Percentiles rank a stretch among this genome's conserved stretches.
Evolutionary conservation across 306 rosid genomes (phyloP).

Genomic region (Casuarina glauca): DNA sequence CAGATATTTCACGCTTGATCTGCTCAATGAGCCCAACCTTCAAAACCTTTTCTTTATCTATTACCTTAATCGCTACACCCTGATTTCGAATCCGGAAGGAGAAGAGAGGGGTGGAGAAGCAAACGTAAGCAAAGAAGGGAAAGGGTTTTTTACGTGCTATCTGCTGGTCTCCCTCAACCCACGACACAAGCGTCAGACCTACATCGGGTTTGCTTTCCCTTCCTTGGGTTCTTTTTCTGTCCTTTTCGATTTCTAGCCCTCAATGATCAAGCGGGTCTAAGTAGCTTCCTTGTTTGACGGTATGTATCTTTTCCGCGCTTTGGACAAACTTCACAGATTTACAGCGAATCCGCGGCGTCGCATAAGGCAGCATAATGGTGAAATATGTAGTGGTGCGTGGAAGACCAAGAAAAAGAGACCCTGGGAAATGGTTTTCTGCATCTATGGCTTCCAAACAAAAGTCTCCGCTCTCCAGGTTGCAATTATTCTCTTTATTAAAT

Average conservation of each 20-base stretch:
- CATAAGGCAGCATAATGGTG: slow-evolving; percentile 95
- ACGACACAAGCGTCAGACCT: slow-evolving; percentile 85
- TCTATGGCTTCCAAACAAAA: slow-evolving; percentile 88
- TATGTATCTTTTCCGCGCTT: slow-evolving; percentile 17
- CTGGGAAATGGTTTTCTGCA: slow-evolving; percentile 96
- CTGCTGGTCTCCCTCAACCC: slow-evolving; percentile 77
- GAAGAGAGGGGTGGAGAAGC: slow-evolving; percentile 30
- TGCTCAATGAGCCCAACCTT: slow-evolving; percentile 60
- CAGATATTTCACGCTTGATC: slow-evolving; percentile 68
- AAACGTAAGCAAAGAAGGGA: slow-evolving; percentile 16
- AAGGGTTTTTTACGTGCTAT: slow-evolving; percentile 81
- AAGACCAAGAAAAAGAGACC: slow-evolving; percentile 81
- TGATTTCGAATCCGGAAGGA: slow-evolving; percentile 38
- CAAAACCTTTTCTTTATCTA: slow-evolving; percentile 69
- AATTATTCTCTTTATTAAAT: no score
- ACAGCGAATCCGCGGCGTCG: slow-evolving; percentile 89
- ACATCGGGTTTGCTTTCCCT: slow-evolving; percentile 59
- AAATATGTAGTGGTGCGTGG: slow-evolving; percentile 82
- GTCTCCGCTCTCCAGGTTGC: slow-evolving; percentile 93
- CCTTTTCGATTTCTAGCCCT: not conserved
- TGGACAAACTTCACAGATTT: slow-evolving; percentile 49
- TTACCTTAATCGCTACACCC: slow-evolving; percentile 75
- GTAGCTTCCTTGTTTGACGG: not conserved
- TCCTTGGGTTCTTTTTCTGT: not conserved
- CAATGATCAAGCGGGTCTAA: slow-evolving; percentile 15